These are phyloP conservation scores for Zalaria obscura DNA, from an alignment of 2,329 filamentous ascomycete genomes.

Conservation along the genomic window DNA sequence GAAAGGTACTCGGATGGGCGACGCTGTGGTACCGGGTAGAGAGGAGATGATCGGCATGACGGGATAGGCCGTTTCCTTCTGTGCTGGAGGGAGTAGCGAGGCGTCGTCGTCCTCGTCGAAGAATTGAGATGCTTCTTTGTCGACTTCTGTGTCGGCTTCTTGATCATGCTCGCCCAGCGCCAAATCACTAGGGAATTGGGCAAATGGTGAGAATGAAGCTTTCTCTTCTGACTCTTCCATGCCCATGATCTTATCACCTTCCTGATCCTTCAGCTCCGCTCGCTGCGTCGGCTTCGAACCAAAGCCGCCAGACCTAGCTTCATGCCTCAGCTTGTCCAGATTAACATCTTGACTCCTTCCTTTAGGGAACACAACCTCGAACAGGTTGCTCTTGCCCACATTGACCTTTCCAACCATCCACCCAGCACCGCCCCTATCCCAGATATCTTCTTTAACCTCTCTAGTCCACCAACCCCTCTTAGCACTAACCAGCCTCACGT, in stretches of 20 bases:
- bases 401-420: slow-evolving; percentile 99
- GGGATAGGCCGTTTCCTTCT: slow-evolving; percentile 60
- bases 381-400: slow-evolving; percentile 88
- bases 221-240: not conserved
- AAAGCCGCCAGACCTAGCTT: no score
- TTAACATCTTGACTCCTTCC: slow-evolving; percentile 21
- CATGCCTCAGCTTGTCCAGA: not conserved
- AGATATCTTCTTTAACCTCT: slow-evolving; percentile 74
- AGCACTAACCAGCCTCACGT: slow-evolving; percentile 74
- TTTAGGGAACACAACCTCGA: slow-evolving; percentile 79
- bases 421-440: slow-evolving; percentile 65
- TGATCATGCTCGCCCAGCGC: no score
- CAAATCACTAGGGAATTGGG: no score
- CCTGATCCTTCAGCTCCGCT: no score
- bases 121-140: slow-evolving; percentile 1
- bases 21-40: slow-evolving; percentile 84
- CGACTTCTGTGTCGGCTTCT: no score
- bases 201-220: no score
- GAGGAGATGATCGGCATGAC: slow-evolving; percentile 75
- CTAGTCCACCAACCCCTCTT: slow-evolving; percentile 84
- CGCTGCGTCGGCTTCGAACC: no score
- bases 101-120: slow-evolving; percentile 12
- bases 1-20: slow-evolving; percentile 85
- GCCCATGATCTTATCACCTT: not conserved
- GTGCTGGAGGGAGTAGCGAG: slow-evolving; percentile 60